Evolutionary conservation across 2,329 filamentous ascomycete genomes (phyloP).

Genomic region (Beauveria sp.): DNA sequence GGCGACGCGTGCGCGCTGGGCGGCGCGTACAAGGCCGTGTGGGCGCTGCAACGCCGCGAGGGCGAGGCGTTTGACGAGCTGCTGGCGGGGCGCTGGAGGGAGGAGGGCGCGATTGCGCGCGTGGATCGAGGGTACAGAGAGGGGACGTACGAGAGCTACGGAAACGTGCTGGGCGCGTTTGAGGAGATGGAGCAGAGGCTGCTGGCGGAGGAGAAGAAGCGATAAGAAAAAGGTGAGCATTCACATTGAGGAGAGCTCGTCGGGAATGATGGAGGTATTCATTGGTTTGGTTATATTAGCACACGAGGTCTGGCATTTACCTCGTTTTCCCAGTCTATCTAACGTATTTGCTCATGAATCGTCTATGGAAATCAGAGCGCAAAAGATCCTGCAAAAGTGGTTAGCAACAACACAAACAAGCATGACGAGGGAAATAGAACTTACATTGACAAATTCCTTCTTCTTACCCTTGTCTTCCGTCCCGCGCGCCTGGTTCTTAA

Average conservation of each 20-base stretch:
- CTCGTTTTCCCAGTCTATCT: constrained; percentile 29
- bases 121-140: constrained; percentile 74
- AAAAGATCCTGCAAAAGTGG: constrained; percentile 58
- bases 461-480: constrained; percentile 82
- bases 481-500: constrained; percentile 95
- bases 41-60: constrained; percentile 66
- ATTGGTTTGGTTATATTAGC: constrained; percentile 21
- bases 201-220: constrained; percentile 32
- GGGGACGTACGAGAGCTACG: constrained; percentile 71
- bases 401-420: constrained; percentile 18
- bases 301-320: constrained; percentile 10
- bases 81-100: constrained; percentile 76
- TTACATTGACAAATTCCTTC: constrained; percentile 94
- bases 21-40: constrained; percentile 91
- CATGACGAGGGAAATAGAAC: constrained; percentile 22
- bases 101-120: constrained; percentile 73
- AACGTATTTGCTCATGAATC: constrained; percentile 77
- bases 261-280: constrained; percentile 10
- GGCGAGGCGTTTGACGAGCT: constrained; percentile 81
- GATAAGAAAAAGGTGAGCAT: neutral
- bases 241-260: neutral
- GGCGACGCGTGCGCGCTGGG: constrained; percentile 92
- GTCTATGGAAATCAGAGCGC: constrained; percentile 93
- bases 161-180: constrained; percentile 67
- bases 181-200: constrained; percentile 65